Evolutionary conservation across 306 rosid species (phyloP), one percentile per base, ranked within the genome.

Genomic region (Inga laurina): DNA sequence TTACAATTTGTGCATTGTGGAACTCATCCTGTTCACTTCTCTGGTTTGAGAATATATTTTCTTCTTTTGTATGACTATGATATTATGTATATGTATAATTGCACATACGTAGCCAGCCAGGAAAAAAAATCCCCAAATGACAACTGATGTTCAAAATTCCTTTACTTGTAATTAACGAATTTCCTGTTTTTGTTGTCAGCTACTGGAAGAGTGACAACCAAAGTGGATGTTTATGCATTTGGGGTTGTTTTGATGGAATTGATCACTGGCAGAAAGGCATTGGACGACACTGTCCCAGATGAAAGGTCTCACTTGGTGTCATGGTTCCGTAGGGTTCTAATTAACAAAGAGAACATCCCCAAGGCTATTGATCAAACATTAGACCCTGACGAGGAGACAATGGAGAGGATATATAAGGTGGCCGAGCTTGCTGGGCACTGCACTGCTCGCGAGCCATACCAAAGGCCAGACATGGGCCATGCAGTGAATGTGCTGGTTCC

Each of bases 391-490:
- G 98, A 95, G 84, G 99, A 93, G 87, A 93, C 97, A 46, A 90
- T 92, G 98, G 91, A 89, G 79, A 91, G 99, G 88, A 91, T 95
- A 76, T 91, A 90, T 85, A 93, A 91, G 81, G 98, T 95, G 41
- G 88, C 94, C 1, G 98, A 94, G 86, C 87, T 94, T 10, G 97
- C 94, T 30, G 98, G 98, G 44, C 93, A 94, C 43, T 94, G 98
- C 79, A 94, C 98, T 44, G 96, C 93, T 62, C 97, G 97, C 0
- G 98, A 93, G 86, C 98, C 98, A 43, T 90, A 93, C 78, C 98
- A 92, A 82, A 91, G 98, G 82, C 98, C 98, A 0, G 98, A 94
- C 78, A 94, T 94, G 98, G 97, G 98, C 22, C 98, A 94, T 71
- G 97, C 97, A 0, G 98, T 94, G 74, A 94, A 92, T 85, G 87